Base-by-base conservation (phyloP, 2,329 filamentous ascomycete genomes). In the Metarhizium anisopliae region DNA sequence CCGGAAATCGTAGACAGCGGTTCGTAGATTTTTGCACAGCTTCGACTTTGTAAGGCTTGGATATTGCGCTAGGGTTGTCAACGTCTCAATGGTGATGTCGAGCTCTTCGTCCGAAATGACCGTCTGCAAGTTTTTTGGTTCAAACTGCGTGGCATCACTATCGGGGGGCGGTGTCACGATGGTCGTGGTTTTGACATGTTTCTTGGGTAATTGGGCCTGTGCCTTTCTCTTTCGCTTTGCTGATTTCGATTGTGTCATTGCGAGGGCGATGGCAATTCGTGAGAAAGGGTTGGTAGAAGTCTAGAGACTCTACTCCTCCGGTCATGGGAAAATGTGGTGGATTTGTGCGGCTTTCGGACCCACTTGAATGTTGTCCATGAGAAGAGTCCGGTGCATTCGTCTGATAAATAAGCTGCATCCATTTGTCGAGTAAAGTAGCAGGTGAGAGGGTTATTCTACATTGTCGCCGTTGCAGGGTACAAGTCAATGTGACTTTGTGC, bases 1-100 rank as follows among this genome's bases (percentile, higher is more conserved):
- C 1, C 84, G 80, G 57, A 89, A 89, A 20, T 84, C 81, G 63
- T 86, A 87, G 7, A 87, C 84, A 5, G 85, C 85, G 3, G 79
- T 80, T 20, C 86, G 76, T 2, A 89, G 71, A 51, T 85, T 82
- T 63, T 82, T 85, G 71, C 85, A 89, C 29, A 75, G 77, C 63
- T 86, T 87, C 0, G 83, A 82, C 67, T 89, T 89, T 66, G 86
- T 87, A 25, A 87, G 64, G 25, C 68, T 70, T 0, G 85, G 85
- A 59, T 87, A 77, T 56, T 79, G 70, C 0, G 83, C 70, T 11
- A 88, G 74, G 0, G 79, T 76, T 2, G 71, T 73, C 32, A 89
- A 74, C 0, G 84, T 87, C 36, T 88, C 85, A 55, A 86, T 75
- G 1, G 84, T 76, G 56, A 87, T 81, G 50, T 87, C 85, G 55